Conservation (phyloP, 164 flowering plant species). For the Santalum album region DNA sequence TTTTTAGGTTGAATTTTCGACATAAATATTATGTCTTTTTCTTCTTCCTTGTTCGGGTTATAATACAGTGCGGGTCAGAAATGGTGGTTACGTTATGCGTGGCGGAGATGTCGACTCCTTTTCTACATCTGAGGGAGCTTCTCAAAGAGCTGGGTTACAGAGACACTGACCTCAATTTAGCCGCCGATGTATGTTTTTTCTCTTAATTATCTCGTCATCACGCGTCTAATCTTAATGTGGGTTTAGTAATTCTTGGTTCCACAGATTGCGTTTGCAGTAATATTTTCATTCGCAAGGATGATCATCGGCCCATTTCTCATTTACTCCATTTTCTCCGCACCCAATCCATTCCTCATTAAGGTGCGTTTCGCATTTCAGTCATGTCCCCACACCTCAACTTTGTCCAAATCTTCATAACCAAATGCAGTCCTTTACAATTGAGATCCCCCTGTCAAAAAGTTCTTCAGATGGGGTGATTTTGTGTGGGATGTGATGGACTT, state of each 20-base stretch:
- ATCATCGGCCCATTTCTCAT: conserved; percentile 62
- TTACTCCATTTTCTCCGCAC: conserved; percentile 54
- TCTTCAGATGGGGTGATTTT: no score
- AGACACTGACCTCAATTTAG: conserved; percentile 76
- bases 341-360: conserved; percentile 73
- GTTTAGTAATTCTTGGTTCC: no score
- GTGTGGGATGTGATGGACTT: no score
- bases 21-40: background rate
- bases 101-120: conserved; percentile 89
- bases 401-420: no score
- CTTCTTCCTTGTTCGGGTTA: background rate
- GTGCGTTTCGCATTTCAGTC: no score
- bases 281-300: conserved; percentile 75
- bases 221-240: no score
- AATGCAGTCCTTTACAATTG: no score
- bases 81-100: conserved; percentile 71
- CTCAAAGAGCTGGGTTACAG: conserved; percentile 84
- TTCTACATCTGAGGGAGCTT: conserved; percentile 78
- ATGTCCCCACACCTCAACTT: no score
- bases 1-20: no score
- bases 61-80: conserved; percentile 76
- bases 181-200: conserved; percentile 60
- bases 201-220: no score
- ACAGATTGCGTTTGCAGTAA: conserved; percentile 65
- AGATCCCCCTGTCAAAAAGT: no score